These are phyloP conservation scores for Penicillium sclerotiorum DNA, from an alignment of 2,329 filamentous ascomycete genomes.

Conservation along the genomic window DNA sequence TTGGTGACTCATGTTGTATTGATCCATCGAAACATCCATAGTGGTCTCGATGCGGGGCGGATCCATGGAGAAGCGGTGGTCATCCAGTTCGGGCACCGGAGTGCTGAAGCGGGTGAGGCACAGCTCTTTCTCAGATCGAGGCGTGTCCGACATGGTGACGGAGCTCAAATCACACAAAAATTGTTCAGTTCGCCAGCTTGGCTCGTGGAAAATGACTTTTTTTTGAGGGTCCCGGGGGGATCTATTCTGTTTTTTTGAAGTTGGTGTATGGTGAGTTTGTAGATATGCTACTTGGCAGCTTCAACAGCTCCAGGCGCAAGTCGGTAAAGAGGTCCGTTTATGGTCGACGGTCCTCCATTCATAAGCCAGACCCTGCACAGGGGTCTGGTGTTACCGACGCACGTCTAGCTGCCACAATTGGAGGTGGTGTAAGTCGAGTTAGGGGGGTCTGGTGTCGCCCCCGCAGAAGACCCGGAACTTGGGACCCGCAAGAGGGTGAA, in stretches of 20 bases:
- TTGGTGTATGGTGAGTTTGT: background rate
- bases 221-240: conserved; percentile 1
- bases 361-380: conserved; percentile 47
- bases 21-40: conserved; percentile 39
- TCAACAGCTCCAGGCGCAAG: conserved; percentile 29
- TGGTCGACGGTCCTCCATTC: conserved; percentile 37
- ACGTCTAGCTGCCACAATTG: conserved; percentile 40
- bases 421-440: conserved; percentile 62
- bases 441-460: conserved; percentile 97
- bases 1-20: conserved; percentile 48
- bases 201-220: conserved; percentile 1
- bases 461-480: conserved; percentile 92
- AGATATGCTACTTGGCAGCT: conserved; percentile 22
- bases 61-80: conserved; percentile 68
- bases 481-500: conserved; percentile 89
- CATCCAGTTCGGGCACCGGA: conserved; percentile 71
- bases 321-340: conserved; percentile 29
- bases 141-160: conserved; percentile 52
- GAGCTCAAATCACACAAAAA: background rate
- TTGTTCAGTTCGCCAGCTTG: conserved; percentile 24
- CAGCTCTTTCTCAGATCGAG: conserved; percentile 66
- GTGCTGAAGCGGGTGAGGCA: conserved; percentile 65
- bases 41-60: conserved; percentile 35
- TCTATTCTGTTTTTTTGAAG: conserved; percentile 4
- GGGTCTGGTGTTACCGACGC: conserved; percentile 44